Percentiles rank a stretch among this genome's conserved stretches.
phyloP scores from a whole-genome alignment of 805 yeast species.

The Dipodascopsis tothii region DNA sequence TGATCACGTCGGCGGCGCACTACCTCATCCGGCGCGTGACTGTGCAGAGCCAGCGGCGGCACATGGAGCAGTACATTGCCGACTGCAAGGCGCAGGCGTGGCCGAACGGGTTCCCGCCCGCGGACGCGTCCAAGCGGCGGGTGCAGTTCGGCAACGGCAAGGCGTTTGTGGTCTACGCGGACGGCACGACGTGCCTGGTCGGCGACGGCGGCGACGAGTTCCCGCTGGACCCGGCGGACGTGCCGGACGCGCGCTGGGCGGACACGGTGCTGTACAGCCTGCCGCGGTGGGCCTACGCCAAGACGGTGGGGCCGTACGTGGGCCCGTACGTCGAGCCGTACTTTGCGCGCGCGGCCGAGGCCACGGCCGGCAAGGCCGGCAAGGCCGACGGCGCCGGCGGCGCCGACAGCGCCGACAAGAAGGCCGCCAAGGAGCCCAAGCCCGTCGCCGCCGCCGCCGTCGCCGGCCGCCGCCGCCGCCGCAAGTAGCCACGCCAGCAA shows the following conservation, averaged over 20 bases:
- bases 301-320: slow-evolving; percentile 17
- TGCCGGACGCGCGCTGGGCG: slow-evolving; percentile 30
- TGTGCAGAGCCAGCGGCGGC: slow-evolving; percentile 48
- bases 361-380: too few species aligned
- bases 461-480: slow-evolving; percentile 21
- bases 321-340: too few species aligned
- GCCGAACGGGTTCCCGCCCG: slow-evolving; percentile 24
- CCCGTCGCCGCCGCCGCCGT: slow-evolving; percentile 18
- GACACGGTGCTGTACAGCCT: slow-evolving; percentile 30
- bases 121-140: slow-evolving; percentile 21
- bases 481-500: too few species aligned
- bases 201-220: slow-evolving; percentile 25
- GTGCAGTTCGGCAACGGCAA: slow-evolving; percentile 17
- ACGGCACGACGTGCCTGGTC: slow-evolving; percentile 24
- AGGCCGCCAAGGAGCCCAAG: slow-evolving; percentile 1
- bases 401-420: slow-evolving; percentile 5
- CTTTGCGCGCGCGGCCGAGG: too few species aligned
- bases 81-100: slow-evolving; percentile 31
- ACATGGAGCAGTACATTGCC: slow-evolving; percentile 36
- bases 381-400: too few species aligned
- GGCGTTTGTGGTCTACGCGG: slow-evolving; percentile 32
- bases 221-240: slow-evolving; percentile 27
- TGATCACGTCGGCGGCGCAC: slow-evolving; percentile 52
- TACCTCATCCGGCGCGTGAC: slow-evolving; percentile 48
- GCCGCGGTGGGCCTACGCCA: slow-evolving; percentile 23